A percentile compares a stretch with the other conserved stretches of the same genome.
phyloP scores from a whole-genome alignment of 1,284 basidiomycete species.

The Chalciporus sp. region DNA sequence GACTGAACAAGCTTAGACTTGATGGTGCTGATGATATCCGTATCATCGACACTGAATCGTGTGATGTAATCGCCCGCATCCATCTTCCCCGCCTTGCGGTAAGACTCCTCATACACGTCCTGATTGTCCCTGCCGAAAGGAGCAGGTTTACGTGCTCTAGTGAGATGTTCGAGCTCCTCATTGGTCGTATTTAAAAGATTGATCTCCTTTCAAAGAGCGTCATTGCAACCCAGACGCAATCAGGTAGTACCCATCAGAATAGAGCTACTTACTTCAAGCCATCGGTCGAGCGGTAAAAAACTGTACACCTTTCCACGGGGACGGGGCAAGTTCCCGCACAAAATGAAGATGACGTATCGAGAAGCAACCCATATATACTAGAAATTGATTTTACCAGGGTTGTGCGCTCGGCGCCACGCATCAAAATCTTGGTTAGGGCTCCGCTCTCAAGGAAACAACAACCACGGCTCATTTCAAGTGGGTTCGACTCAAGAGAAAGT shows the following conservation, averaged over 20 bases:
- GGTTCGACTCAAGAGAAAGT: too few species aligned
- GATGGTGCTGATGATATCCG: constrained; percentile 29
- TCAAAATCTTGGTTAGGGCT: too few species aligned
- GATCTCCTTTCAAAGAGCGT: not conserved
- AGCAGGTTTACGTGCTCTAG: constrained; percentile 32
- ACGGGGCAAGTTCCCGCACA: constrained; percentile 31
- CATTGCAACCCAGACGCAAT: not conserved
- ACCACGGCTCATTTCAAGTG: too few species aligned
- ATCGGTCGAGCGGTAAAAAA: constrained; percentile 29
- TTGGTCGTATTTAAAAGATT: not conserved
- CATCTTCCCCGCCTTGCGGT: constrained; percentile 37
- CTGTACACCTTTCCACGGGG: constrained; percentile 30
- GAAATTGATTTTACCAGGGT: too few species aligned
- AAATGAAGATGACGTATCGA: not conserved
- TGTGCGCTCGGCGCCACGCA: too few species aligned
- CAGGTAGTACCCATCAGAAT: not conserved
- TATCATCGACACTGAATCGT: constrained; percentile 23
- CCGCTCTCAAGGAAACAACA: too few species aligned
- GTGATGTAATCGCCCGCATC: constrained; percentile 27
- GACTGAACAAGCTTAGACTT: constrained; percentile 21
- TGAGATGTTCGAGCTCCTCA: constrained; percentile 8
- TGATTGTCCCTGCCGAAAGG: constrained; percentile 32
- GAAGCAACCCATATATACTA: too few species aligned
- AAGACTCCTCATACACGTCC: constrained; percentile 35
- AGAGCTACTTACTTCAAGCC: constrained; percentile 33